These are phyloP conservation scores for Lichtheimia corymbifera DNA, from an alignment of 371 early-diverging fungal species.

Conservation along the genomic window DNA sequence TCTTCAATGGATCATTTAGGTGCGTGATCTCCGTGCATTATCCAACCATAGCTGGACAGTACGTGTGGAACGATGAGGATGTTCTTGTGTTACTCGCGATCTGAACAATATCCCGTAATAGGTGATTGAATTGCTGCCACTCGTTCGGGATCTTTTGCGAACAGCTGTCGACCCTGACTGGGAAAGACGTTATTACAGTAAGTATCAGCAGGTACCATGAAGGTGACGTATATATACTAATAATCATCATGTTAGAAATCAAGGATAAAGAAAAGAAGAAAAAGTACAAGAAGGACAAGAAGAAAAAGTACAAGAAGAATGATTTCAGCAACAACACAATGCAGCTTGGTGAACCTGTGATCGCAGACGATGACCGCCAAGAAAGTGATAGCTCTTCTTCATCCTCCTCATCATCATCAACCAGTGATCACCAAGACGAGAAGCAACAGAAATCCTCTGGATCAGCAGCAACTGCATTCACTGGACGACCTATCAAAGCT, in stretches of 20 bases:
- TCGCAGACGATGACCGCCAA: constrained; percentile 3
- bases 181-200: constrained; percentile 8
- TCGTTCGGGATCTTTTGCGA: constrained; percentile 53
- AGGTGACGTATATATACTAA: too few relatives aligned
- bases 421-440: constrained; percentile 1
- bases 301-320: constrained; percentile 18
- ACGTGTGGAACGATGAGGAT: constrained; percentile 13
- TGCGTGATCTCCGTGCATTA: constrained; percentile 58
- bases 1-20: constrained; percentile 19
- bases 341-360: constrained; percentile 27
- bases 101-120: constrained; percentile 11
- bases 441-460: background rate
- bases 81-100: background rate
- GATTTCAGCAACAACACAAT: constrained; percentile 17
- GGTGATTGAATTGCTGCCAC: constrained; percentile 48
- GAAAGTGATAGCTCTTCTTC: constrained; percentile 8
- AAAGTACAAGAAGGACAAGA: constrained; percentile 25
- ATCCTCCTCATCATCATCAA: background rate
- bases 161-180: constrained; percentile 25
- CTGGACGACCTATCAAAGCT: constrained; percentile 42
- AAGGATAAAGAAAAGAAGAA: constrained; percentile 25
- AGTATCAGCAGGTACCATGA: background rate
- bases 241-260: background rate
- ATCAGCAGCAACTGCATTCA: constrained; percentile 4
- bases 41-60: constrained; percentile 68